A percentile compares a stretch with the other conserved stretches of the same genome.
Conservation (phyloP, 1,139 yeast species). For the Suhomyces bribrorum region DNA sequence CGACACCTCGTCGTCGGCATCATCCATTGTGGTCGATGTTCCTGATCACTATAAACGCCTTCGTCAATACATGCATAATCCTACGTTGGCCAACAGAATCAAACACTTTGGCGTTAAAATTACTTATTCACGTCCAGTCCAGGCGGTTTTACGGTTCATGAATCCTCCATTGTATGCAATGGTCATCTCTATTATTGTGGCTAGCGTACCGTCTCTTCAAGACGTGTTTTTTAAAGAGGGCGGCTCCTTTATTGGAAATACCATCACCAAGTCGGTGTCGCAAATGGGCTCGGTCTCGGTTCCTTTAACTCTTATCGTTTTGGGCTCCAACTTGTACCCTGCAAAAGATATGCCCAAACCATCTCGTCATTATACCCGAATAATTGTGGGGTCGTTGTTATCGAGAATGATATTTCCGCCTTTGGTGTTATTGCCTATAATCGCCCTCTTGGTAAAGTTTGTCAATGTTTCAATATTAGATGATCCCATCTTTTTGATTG, state of each 20-base stretch:
- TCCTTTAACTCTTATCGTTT: slow-evolving; percentile 73
- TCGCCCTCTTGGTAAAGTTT: slow-evolving; percentile 66
- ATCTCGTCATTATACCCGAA: slow-evolving; percentile 56
- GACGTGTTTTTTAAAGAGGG: slow-evolving; percentile 57
- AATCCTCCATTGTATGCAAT: slow-evolving; percentile 96
- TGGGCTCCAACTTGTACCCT: slow-evolving; percentile 77
- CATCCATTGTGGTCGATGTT: slow-evolving; percentile 7
- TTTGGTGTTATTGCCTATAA: slow-evolving; percentile 62
- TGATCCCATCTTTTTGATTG: slow-evolving; percentile 80
- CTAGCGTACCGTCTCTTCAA: slow-evolving; percentile 73
- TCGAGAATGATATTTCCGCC: slow-evolving; percentile 81
- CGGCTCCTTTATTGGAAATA: slow-evolving; percentile 65
- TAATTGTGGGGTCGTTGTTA: slow-evolving; percentile 66
- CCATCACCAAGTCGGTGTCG: slow-evolving; percentile 71
- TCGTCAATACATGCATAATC: slow-evolving; percentile 7
- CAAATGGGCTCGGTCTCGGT: slow-evolving; percentile 82
- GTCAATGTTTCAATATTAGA: slow-evolving; percentile 69
- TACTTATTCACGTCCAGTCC: slow-evolving; percentile 13
- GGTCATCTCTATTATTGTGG: slow-evolving; percentile 80
- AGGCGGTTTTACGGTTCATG: slow-evolving; percentile 55
- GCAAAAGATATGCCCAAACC: slow-evolving; percentile 65
- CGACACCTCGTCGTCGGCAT: slow-evolving; percentile 8
- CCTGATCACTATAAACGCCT: slow-evolving; percentile 10
- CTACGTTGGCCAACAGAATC: slow-evolving; percentile 3
- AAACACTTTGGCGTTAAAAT: slow-evolving; percentile 4